phyloP scores from a whole-genome alignment of 441 rosid species.

The Corymbia calophylla region DNA sequence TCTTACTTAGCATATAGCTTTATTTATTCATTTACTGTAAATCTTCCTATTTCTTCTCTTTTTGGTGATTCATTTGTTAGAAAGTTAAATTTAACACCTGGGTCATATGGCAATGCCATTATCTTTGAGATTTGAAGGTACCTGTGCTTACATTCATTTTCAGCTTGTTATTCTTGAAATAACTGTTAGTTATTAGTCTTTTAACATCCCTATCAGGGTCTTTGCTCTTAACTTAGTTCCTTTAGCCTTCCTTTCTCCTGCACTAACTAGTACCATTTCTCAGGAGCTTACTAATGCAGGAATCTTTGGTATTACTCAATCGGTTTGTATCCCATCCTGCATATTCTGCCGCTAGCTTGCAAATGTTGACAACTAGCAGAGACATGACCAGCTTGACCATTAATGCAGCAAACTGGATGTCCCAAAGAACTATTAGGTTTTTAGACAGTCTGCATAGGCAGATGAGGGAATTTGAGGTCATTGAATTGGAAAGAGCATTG shows the following conservation, averaged over 20 bases:
- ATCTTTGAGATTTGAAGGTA: too few species aligned
- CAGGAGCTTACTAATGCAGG: conserved; percentile 70
- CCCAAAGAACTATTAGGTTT: conserved; percentile 23
- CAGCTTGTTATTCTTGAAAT: too few species aligned
- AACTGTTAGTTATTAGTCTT: too few species aligned
- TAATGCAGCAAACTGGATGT: conserved; percentile 61
- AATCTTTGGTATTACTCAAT: conserved; percentile 64
- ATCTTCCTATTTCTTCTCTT: too few species aligned
- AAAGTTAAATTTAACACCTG: too few species aligned
- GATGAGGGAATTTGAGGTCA: conserved; percentile 51
- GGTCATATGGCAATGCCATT: too few species aligned
- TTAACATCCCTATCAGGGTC: too few species aligned
- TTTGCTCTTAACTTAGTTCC: neutral
- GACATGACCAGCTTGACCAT: conserved; percentile 70
- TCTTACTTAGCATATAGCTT: neutral
- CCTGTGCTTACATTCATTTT: too few species aligned
- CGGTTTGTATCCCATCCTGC: conserved; percentile 60
- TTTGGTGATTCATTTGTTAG: too few species aligned
- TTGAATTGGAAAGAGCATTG: conserved; percentile 51
- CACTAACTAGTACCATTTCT: neutral
- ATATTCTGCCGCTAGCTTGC: conserved; percentile 46
- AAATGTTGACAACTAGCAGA: conserved; percentile 51
- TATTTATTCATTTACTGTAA: too few species aligned
- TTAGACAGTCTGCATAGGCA: conserved; percentile 21
- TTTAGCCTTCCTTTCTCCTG: neutral